Evolutionary conservation across 495 filamentous ascomycete genomes (phyloP).

Genomic region (Annulohypoxylon stygium): DNA sequence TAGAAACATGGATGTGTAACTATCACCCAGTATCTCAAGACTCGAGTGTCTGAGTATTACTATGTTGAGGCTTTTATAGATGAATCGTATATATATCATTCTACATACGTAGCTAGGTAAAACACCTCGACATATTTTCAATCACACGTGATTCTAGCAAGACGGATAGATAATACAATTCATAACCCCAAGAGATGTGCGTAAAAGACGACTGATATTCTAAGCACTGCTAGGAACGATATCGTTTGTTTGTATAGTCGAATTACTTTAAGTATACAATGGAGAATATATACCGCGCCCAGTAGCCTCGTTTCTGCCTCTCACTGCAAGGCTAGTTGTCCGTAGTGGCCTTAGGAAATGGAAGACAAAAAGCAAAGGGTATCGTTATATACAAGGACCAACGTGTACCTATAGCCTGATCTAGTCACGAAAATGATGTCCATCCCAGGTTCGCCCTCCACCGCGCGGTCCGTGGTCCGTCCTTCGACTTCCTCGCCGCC

Average conservation of each 20-base stretch:
- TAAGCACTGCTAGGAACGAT: background rate
- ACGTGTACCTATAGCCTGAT: constrained; percentile 43
- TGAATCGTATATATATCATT: too few species aligned
- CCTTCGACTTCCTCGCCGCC: constrained; percentile 46
- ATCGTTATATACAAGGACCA: constrained; percentile 52
- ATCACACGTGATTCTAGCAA: background rate
- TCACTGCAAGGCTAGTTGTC: constrained; percentile 28
- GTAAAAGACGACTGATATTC: background rate
- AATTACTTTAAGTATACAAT: constrained; percentile 52
- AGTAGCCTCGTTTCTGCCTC: constrained; percentile 32
- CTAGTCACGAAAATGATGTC: constrained; percentile 23
- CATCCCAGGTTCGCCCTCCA: constrained; percentile 36
- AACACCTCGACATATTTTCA: background rate
- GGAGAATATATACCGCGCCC: constrained; percentile 50
- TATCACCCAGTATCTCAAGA: too few species aligned
- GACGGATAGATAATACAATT: background rate
- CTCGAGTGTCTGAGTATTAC: too few species aligned
- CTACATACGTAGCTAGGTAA: background rate
- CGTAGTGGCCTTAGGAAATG: constrained; percentile 25
- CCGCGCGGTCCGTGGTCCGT: constrained; percentile 36
- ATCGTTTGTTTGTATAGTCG: constrained; percentile 21
- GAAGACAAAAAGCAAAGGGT: constrained; percentile 40
- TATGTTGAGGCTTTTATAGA: too few species aligned
- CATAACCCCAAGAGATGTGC: background rate
- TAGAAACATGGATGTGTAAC: too few species aligned